Percentiles rank a stretch among this genome's conserved stretches.
phyloP scores from a whole-genome alignment of 108 stramenopile species.

The Stephanodiscus triporus region DNA sequence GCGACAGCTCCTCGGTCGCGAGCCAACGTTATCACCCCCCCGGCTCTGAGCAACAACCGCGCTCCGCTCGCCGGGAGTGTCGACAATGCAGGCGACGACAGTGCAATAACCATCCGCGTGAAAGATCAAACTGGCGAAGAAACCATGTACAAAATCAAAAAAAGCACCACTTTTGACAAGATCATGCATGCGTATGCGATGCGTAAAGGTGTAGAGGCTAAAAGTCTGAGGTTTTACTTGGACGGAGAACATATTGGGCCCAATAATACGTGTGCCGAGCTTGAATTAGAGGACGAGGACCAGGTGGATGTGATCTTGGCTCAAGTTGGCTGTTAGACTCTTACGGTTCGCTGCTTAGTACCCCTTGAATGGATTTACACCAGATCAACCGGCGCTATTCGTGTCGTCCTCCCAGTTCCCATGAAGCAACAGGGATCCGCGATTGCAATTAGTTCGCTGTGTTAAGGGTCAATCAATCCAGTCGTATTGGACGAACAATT shows the following conservation, averaged over 20 bases:
- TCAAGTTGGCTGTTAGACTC: background rate
- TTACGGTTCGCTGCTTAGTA: too few species aligned
- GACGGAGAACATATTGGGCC: slow-evolving; percentile 65
- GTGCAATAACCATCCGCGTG: background rate
- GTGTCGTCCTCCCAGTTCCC: too few species aligned
- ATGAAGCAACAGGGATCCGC: too few species aligned
- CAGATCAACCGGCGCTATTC: too few species aligned
- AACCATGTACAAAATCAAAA: slow-evolving; percentile 78
- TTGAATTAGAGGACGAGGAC: slow-evolving; percentile 83
- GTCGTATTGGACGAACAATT: too few species aligned
- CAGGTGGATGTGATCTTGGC: slow-evolving; percentile 59
- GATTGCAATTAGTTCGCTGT: too few species aligned
- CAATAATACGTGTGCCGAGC: slow-evolving; percentile 51
- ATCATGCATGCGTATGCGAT: slow-evolving; percentile 66
- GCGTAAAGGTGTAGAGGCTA: slow-evolving; percentile 57
- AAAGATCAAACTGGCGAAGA: slow-evolving; percentile 55
- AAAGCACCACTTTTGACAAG: slow-evolving; percentile 47
- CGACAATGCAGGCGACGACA: background rate
- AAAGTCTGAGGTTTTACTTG: slow-evolving; percentile 65
- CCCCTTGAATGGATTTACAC: too few species aligned
- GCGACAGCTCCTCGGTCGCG: background rate
- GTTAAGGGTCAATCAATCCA: too few species aligned
- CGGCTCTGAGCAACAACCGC: background rate
- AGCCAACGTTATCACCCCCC: background rate
- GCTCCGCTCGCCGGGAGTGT: too few species aligned